Conservation (phyloP, 352 stramenopile genomes). For the Albugo candida region DNA sequence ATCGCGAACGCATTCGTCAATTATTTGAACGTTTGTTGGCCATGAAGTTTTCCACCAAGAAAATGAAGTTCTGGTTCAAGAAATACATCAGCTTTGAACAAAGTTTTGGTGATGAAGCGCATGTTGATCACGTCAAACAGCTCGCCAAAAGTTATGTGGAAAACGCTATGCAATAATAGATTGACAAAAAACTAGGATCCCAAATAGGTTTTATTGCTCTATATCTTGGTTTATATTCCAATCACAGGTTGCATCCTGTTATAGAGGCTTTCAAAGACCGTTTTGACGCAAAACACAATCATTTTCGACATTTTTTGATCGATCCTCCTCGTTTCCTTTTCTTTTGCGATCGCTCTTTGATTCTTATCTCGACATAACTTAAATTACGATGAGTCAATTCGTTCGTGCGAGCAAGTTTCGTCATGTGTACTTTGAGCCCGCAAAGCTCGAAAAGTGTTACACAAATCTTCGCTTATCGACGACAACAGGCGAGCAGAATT, state of each 20-base stretch:
- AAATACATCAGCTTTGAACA: constrained; percentile 92
- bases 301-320: no score
- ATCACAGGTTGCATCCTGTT: no score
- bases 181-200: background rate
- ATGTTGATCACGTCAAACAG: constrained; percentile 84
- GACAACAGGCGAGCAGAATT: constrained; percentile 97
- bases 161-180: constrained; percentile 16
- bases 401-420: constrained; percentile 96
- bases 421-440: constrained; percentile 94
- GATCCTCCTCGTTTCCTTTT: no score
- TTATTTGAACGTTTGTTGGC: constrained; percentile 84
- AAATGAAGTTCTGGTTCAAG: constrained; percentile 98
- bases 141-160: constrained; percentile 88
- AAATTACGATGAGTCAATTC: constrained; percentile 78
- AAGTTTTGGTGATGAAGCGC: constrained; percentile 73
- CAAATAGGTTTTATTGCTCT: no score
- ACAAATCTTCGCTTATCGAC: constrained; percentile 88
- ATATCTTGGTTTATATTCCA: no score
- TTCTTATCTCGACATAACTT: no score
- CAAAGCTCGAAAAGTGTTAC: constrained; percentile 87
- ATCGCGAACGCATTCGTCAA: constrained; percentile 56
- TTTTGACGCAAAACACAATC: no score
- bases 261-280: no score
- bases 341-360: no score
- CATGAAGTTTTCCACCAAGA: constrained; percentile 91